phyloP scores from a whole-genome alignment of 2,329 filamentous ascomycete genomes.

The Cordyceps tenuipes region DNA sequence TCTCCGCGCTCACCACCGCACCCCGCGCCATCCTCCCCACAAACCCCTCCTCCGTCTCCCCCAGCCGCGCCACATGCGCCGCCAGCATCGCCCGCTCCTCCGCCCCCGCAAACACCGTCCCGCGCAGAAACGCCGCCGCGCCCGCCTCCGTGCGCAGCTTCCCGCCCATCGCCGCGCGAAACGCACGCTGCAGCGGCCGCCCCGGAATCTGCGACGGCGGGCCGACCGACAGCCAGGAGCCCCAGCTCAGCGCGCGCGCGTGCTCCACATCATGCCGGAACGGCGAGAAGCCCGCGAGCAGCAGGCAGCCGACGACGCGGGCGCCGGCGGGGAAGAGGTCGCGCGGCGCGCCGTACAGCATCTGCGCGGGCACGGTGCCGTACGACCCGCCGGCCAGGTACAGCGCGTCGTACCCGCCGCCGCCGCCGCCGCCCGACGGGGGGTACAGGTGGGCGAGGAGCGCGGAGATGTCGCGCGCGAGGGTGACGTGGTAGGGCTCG shows the following conservation, averaged over 20 bases:
- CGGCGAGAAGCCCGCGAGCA: constrained; percentile 17
- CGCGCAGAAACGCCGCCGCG: constrained; percentile 14
- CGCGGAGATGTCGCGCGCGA: constrained; percentile 13
- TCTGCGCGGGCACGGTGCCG: constrained; percentile 18
- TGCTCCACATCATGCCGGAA: constrained; percentile 15
- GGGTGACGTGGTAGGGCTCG: constrained; percentile 12
- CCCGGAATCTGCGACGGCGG: constrained; percentile 14
- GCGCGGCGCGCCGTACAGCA: constrained; percentile 18
- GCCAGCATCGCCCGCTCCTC: constrained; percentile 12
- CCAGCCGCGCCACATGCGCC: constrained; percentile 8
- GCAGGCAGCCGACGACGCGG: constrained; percentile 14
- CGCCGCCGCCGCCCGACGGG: too few relatives aligned
- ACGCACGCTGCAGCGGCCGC: constrained; percentile 13
- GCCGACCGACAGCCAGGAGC: constrained; percentile 16
- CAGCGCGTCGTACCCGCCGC: constrained; percentile 12
- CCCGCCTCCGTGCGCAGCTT: constrained; percentile 13
- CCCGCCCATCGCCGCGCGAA: constrained; percentile 10
- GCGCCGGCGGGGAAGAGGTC: constrained; percentile 16
- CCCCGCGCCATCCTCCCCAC: constrained; percentile 10
- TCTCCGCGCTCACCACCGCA: constrained; percentile 11
- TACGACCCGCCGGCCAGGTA: constrained; percentile 15
- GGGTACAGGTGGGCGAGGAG: constrained; percentile 16
- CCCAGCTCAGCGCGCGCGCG: constrained; percentile 15
- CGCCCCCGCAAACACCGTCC: constrained; percentile 12
- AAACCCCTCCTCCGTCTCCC: constrained; percentile 11